Evolutionary conservation across 108 stramenopile genomes (phyloP).

Genomic region (Epipyxis sp.): DNA sequence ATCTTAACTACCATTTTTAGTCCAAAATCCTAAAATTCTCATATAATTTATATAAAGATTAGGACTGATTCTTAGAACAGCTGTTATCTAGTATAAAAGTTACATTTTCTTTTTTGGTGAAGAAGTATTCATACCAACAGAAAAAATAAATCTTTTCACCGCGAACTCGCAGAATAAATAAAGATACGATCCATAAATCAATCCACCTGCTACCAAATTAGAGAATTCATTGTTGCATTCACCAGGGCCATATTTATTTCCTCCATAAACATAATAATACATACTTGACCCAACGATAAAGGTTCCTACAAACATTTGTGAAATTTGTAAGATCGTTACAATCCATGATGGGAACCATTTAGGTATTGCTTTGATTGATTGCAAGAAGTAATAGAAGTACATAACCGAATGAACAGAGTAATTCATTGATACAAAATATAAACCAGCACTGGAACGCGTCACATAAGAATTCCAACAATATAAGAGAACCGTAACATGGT

Average conservation of each 20-base stretch:
- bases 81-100: too few relatives aligned
- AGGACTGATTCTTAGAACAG: too few relatives aligned
- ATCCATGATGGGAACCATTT: conserved; percentile 27
- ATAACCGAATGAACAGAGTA: conserved; percentile 49
- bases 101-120: too few relatives aligned
- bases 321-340: conserved; percentile 36
- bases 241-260: not conserved
- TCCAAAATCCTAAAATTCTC: too few relatives aligned
- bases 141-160: conserved; percentile 26
- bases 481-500: conserved; percentile 92
- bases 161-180: conserved; percentile 35
- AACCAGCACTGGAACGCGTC: conserved; percentile 69
- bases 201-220: conserved; percentile 7
- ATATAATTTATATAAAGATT: too few relatives aligned
- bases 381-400: conserved; percentile 41
- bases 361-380: conserved; percentile 17
- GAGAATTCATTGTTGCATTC: not conserved
- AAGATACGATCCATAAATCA: conserved; percentile 33
- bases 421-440: conserved; percentile 82
- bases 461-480: conserved; percentile 96
- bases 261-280: conserved; percentile 46
- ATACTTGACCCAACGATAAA: conserved; percentile 58
- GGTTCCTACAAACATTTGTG: conserved; percentile 39
- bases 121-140: too few relatives aligned
- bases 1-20: too few relatives aligned